These are phyloP conservation scores for Cutaneotrichosporon sp. DNA, from an alignment of 1,284 basidiomycete species.

Conservation along the genomic window DNA sequence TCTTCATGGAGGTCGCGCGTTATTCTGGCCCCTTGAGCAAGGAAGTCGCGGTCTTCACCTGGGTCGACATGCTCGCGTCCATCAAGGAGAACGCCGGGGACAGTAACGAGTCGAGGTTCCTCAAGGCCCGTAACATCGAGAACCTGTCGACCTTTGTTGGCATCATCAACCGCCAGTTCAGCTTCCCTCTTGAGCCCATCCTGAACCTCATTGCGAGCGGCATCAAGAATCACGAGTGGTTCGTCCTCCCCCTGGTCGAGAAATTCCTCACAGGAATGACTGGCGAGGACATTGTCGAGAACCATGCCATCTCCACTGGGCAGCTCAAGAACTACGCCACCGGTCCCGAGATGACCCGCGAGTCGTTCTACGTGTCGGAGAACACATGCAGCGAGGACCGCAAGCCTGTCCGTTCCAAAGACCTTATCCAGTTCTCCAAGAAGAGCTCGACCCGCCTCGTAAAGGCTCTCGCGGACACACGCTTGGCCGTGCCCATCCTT, in stretches of 20 bases:
- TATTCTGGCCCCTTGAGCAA: slow-evolving; percentile 90
- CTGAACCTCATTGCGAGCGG: slow-evolving; percentile 91
- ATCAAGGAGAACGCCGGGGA: slow-evolving; percentile 54
- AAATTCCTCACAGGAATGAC: slow-evolving; percentile 95
- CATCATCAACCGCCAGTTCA: slow-evolving; percentile 82
- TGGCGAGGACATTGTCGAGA: slow-evolving; percentile 85
- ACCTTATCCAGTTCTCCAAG: slow-evolving; percentile 33
- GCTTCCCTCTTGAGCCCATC: slow-evolving; percentile 76
- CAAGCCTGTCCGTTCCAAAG: slow-evolving; percentile 12
- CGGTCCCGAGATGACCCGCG: slow-evolving; percentile 79
- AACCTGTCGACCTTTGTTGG: slow-evolving; percentile 91
- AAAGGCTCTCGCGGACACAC: slow-evolving; percentile 66
- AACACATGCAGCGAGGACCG: slow-evolving; percentile 40
- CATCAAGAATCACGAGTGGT: slow-evolving; percentile 74
- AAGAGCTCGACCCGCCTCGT: slow-evolving; percentile 61
- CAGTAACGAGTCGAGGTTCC: background rate
- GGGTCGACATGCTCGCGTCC: slow-evolving; percentile 85
- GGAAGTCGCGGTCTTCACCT: slow-evolving; percentile 84
- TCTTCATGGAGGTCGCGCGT: slow-evolving; percentile 85
- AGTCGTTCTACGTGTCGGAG: slow-evolving; percentile 60
- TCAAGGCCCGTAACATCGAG: slow-evolving; percentile 89
- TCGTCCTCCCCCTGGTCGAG: slow-evolving; percentile 85
- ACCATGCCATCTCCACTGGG: slow-evolving; percentile 68
- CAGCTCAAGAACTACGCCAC: slow-evolving; percentile 89
- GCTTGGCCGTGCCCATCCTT: slow-evolving; percentile 74